Base-by-base conservation (phyloP, 495 filamentous ascomycete genomes). In the Aspergillus nanangensis region DNA sequence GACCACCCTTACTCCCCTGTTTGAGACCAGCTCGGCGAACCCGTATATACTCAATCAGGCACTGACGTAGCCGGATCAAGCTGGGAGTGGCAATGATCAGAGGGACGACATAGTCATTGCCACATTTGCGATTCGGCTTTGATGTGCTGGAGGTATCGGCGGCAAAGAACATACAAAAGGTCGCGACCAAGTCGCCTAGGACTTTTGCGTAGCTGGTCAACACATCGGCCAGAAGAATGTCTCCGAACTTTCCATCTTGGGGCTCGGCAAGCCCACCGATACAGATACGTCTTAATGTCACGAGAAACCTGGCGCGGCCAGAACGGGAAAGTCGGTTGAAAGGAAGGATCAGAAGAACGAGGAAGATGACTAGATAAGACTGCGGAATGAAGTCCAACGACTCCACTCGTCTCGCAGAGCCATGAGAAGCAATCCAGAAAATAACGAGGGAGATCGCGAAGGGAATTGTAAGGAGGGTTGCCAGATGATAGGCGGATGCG, bases 201-300 rank as follows among this genome's bases (percentile, higher is more conserved):
- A 96, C 82, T 55, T 90, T 95, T 34, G 93, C 84, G 62, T 97
- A 98, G 52, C 86, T 92, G 8, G 93, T 98, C 47, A 98, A 67
- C 25, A 86, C 91, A 75, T 98, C 93, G 7, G 93, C 90, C n/a
- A 97, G 75, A 32, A 98, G 69, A 44, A 97, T 84, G 59, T 98
- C 93, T 33, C 87, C 90, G 56, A 98, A 98, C 57, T 91, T 94
- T 29, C 88, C 88, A 68, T 90, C 82, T 40, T 85, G 78, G 5
- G 83, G 63, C 61, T 87, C 80, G 8, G 90, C 88, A n/a, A 96
- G 63, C 1, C 88, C 87, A 23, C 88, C 89, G 35, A 93, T 71
- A 51, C 74, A 76, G 35, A 95, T 78, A 23, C 88, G 84, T 44
- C 79, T 79, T 13, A 95, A 68, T 1, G 78, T 86, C 8, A 74